Evolutionary conservation across 2,329 filamentous ascomycete genomes (phyloP).

Genomic region (Penicillium griseofulvum): DNA sequence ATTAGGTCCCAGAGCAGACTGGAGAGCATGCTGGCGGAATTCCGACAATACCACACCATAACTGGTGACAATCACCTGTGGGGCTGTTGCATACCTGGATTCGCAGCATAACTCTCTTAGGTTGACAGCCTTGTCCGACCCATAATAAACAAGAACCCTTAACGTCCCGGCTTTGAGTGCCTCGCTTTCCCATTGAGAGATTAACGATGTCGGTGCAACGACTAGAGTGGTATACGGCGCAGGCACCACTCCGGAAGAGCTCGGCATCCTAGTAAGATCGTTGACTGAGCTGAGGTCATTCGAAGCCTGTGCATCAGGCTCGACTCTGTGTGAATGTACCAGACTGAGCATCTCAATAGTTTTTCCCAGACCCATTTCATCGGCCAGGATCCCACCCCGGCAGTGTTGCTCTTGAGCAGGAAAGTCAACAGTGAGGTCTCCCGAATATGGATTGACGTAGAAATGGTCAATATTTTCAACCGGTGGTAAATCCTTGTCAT

Average conservation of each 20-base stretch:
- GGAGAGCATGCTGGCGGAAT: slow-evolving; percentile 66
- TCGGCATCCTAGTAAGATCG: slow-evolving; percentile 61
- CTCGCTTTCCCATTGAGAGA: slow-evolving; percentile 97
- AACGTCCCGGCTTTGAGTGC: slow-evolving; percentile 83
- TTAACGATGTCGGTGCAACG: slow-evolving; percentile 91
- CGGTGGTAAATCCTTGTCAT: slow-evolving; percentile 70
- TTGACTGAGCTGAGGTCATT: slow-evolving; percentile 51
- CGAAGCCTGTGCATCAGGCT: slow-evolving; percentile 37
- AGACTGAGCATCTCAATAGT: slow-evolving; percentile 98
- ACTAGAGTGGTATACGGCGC: slow-evolving; percentile 91
- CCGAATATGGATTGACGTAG: slow-evolving; percentile 96
- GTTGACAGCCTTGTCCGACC: slow-evolving; percentile 76
- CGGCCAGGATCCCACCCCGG: slow-evolving; percentile 85
- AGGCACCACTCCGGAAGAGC: slow-evolving; percentile 56
- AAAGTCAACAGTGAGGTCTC: slow-evolving; percentile 87
- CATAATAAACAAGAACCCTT: slow-evolving; percentile 88
- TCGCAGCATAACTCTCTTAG: slow-evolving; percentile 74
- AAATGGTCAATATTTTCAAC: slow-evolving; percentile 70
- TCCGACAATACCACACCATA: slow-evolving; percentile 92
- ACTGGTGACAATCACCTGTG: slow-evolving; percentile 90
- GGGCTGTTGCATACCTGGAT: slow-evolving; percentile 70
- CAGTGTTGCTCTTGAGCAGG: slow-evolving; percentile 93
- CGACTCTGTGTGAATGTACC: slow-evolving; percentile 76
- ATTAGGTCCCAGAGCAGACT: slow-evolving; percentile 60
- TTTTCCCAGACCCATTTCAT: slow-evolving; percentile 96